A percentile compares a stretch with the other conserved stretches of the same genome.
Conservation (phyloP, 2,329 filamentous ascomycete species). For the Podosphaera leucotricha region DNA sequence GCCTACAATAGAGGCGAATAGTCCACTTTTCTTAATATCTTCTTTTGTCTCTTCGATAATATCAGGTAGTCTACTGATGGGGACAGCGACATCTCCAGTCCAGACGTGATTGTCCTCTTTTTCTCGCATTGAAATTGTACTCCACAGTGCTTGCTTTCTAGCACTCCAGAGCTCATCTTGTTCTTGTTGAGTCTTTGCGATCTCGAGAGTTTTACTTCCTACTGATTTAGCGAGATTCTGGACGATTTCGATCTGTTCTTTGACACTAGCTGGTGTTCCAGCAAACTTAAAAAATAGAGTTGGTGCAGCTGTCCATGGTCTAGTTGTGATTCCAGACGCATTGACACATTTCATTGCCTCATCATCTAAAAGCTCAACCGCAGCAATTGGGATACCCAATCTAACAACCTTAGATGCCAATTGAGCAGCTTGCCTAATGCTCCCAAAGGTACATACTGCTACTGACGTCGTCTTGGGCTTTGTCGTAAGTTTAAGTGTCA, state of each 20-base stretch:
- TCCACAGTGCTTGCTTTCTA: slow-evolving; percentile 66
- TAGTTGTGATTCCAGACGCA: slow-evolving; percentile 38
- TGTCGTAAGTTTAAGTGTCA: slow-evolving; percentile 65
- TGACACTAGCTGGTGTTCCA: slow-evolving; percentile 44
- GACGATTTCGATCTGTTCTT: slow-evolving; percentile 54
- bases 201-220: slow-evolving; percentile 50
- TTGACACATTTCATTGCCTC: slow-evolving; percentile 60
- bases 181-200: slow-evolving; percentile 46
- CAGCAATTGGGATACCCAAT: slow-evolving; percentile 62
- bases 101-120: slow-evolving; percentile 47
- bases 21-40: slow-evolving; percentile 30
- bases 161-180: slow-evolving; percentile 62
- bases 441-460: slow-evolving; percentile 44
- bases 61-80: slow-evolving; percentile 47
- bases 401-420: slow-evolving; percentile 64
- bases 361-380: slow-evolving; percentile 83
- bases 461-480: slow-evolving; percentile 60
- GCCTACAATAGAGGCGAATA: slow-evolving; percentile 41
- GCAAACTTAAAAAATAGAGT: slow-evolving; percentile 73
- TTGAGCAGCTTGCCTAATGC: slow-evolving; percentile 19
- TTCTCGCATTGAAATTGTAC: slow-evolving; percentile 40
- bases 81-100: slow-evolving; percentile 73
- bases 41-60: slow-evolving; percentile 57
- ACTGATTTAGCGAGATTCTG: slow-evolving; percentile 34
- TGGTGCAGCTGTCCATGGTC: slow-evolving; percentile 46